Percentiles rank a stretch among this genome's conserved stretches.
Evolutionary conservation across 1,139 yeast species (phyloP).

Genomic region (Arxiozyma heterogenica): DNA sequence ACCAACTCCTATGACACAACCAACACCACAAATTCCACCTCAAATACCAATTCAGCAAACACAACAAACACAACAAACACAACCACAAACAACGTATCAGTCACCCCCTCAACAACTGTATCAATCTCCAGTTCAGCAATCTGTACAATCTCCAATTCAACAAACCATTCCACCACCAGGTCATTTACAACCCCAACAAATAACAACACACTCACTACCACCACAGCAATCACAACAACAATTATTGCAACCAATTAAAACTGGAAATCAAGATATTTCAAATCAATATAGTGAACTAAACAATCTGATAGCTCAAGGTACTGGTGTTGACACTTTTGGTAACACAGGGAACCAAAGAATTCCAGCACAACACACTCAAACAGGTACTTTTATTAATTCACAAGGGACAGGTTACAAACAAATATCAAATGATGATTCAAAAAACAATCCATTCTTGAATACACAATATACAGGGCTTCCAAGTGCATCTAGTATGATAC

Average conservation of each 20-base stretch:
- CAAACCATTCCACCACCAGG: constrained; percentile 1
- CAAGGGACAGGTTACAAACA: constrained; percentile 76
- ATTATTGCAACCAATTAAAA: constrained; percentile 36
- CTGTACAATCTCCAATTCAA: constrained; percentile 22
- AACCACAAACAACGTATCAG: background rate
- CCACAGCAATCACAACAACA: constrained; percentile 17
- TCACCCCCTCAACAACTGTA: constrained; percentile 7
- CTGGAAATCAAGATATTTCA: constrained; percentile 40
- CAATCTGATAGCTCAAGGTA: constrained; percentile 70
- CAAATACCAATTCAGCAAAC: constrained; percentile 3
- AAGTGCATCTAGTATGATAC: constrained; percentile 42
- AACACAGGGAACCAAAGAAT: constrained; percentile 83
- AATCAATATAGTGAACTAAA: constrained; percentile 67
- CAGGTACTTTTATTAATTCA: constrained; percentile 73
- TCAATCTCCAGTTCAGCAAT: constrained; percentile 26
- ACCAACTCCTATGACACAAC: constrained; percentile 6
- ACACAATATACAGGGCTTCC: constrained; percentile 72
- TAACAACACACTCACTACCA: constrained; percentile 6
- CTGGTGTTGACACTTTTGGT: constrained; percentile 93
- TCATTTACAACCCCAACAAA: constrained; percentile 4
- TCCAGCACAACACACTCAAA: constrained; percentile 86
- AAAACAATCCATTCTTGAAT: constrained; percentile 61
- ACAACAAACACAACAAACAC: constrained; percentile 2
- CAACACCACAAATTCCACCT: constrained; percentile 6
- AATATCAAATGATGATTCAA: constrained; percentile 34